phyloP scores from a whole-genome alignment of 2,329 filamentous ascomycete genomes.

The Biscogniauxia sp. region DNA sequence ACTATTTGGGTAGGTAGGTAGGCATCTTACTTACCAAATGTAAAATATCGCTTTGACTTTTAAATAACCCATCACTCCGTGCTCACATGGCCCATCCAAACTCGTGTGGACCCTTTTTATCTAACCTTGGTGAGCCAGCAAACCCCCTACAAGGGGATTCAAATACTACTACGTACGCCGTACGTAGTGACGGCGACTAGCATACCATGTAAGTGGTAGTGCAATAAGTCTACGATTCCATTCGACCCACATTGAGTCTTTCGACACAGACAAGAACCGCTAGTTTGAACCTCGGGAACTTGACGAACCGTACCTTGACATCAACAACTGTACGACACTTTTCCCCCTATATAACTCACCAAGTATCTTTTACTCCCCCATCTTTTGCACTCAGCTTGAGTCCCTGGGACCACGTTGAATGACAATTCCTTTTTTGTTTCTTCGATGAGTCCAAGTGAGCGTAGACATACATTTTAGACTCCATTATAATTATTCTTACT shows the following conservation, averaged over 20 bases:
- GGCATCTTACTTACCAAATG: too few relatives aligned
- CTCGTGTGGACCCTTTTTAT: too few relatives aligned
- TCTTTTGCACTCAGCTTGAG: not conserved
- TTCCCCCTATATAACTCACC: not conserved
- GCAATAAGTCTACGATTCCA: not conserved
- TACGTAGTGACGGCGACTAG: not conserved
- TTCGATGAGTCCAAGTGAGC: too few relatives aligned
- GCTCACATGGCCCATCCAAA: too few relatives aligned
- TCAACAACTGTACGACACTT: not conserved
- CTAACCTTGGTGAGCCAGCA: too few relatives aligned
- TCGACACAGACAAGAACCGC: not conserved
- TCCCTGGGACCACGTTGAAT: not conserved
- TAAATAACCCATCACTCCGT: too few relatives aligned
- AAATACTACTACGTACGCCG: too few relatives aligned
- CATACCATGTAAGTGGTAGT: not conserved
- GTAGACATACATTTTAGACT: not conserved
- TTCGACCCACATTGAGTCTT: not conserved
- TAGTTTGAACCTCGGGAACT: not conserved
- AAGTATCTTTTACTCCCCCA: not conserved
- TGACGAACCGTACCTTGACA: not conserved
- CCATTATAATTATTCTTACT: too few relatives aligned
- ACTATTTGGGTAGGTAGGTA: too few relatives aligned
- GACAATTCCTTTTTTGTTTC: not conserved
- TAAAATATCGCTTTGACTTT: too few relatives aligned
- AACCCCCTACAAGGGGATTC: too few relatives aligned